These are phyloP conservation scores for Salix viminalis DNA, from an alignment of 345 rosid genomes.

Conservation along the genomic window DNA sequence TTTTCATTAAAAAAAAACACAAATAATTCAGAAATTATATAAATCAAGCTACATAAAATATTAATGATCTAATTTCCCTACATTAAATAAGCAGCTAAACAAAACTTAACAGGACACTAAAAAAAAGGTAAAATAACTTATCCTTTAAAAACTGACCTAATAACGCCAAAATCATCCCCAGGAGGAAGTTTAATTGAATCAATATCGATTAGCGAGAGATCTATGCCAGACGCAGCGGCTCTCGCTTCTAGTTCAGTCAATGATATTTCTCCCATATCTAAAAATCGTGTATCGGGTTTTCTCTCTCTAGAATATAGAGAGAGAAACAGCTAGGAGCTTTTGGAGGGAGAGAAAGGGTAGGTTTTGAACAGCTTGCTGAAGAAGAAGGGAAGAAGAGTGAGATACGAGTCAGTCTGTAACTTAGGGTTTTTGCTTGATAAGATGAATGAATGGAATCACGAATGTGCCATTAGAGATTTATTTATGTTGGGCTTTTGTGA, in stretches of 20 bases:
- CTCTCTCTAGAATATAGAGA: conserved; percentile 13
- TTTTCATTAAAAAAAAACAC: no score
- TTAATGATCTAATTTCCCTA: background rate
- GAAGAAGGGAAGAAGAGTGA: background rate
- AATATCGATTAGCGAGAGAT: conserved; percentile 48
- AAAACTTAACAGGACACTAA: background rate
- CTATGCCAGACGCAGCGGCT: conserved; percentile 56
- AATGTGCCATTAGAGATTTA: background rate
- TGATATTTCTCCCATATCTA: conserved; percentile 50
- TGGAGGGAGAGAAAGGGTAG: background rate
- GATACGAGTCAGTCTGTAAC: background rate
- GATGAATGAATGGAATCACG: background rate
- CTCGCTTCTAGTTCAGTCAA: conserved; percentile 44
- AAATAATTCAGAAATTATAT: background rate
- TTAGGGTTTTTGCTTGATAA: conserved; percentile 1
- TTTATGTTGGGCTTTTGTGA: background rate
- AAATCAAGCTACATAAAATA: no score
- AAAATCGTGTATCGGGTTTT: background rate
- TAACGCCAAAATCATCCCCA: conserved; percentile 56
- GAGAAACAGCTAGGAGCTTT: background rate
- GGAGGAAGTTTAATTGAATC: conserved; percentile 61
- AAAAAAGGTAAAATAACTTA: no score
- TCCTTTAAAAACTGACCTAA: conserved; percentile 42
- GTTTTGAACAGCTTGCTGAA: background rate
- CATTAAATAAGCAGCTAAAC: background rate